Base-by-base conservation (phyloP, 345 rosid genomes). In the Eucalyptus curtisii region DNA sequence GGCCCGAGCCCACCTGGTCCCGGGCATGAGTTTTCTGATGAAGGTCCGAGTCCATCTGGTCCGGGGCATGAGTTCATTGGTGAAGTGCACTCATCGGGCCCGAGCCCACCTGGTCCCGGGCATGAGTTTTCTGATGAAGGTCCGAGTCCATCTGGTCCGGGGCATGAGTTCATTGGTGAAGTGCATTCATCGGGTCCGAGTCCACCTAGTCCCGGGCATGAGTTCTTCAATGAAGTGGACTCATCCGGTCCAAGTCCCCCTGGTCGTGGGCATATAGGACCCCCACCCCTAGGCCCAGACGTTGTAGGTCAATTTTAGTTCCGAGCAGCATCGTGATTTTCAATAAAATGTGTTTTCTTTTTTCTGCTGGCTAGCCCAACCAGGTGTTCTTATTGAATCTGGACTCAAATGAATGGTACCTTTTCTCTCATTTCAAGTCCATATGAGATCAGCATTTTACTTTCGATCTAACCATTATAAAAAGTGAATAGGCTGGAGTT, bases 1-100 rank as follows among this genome's bases (percentile, higher is more conserved):
- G 16, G 16, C 13, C 16, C 6, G 2, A 13, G 16, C 13, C 6
- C 49, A 48, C 15, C 2, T 5, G 16, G 49, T 49, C 15, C 49
- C 0, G 6, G 6, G 49, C 49, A 48, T 11, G 13, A 48, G 49
- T 48, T 48, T 0, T 1, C 11, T 48, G 13, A 0, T 11, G 13
- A 48, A 48, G 49, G 14, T 48, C 49, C 49, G 1, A 9, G 11
- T 45, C 48, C 48, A 45, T 3, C 11, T 45, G 47, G 47, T 45
- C 3, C 3, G 3, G 11, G 47, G 11, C 47, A 45, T 45, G 45
- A 44, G 7, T 44, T 44, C 8, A 44, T 44, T 44, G 8, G 8
- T 44, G 45, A 44, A 44, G 45, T 8, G 10, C 10, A 44, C 22
- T 55, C 27, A 8, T 55, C 59, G 10, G 59, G 59, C 4, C 13